Conservation (phyloP, 352 stramenopile genomes). For the Phytophthora cactorum region DNA sequence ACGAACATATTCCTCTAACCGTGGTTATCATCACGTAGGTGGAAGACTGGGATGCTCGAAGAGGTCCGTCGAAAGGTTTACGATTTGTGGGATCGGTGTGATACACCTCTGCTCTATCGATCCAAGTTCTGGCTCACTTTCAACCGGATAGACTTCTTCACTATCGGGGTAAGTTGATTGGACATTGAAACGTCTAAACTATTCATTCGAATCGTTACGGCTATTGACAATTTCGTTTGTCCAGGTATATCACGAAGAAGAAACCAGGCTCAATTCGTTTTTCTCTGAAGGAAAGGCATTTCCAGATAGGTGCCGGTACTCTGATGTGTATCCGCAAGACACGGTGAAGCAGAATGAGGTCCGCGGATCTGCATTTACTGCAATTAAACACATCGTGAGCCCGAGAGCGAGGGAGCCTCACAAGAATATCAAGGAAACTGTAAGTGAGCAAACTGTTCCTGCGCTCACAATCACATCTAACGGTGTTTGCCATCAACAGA, state of each 20-base stretch:
- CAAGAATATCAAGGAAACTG: slow-evolving; percentile 24
- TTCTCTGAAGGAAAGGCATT: slow-evolving; percentile 14
- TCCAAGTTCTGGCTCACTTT: slow-evolving; percentile 89
- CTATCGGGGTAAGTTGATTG: slow-evolving; percentile 57
- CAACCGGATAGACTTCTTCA: slow-evolving; percentile 76
- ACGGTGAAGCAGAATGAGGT: slow-evolving; percentile 13
- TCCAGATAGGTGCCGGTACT: slow-evolving; percentile 6
- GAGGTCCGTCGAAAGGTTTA: slow-evolving; percentile 66
- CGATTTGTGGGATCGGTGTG: slow-evolving; percentile 67
- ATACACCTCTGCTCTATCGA: slow-evolving; percentile 71
- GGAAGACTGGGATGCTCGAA: slow-evolving; percentile 68
- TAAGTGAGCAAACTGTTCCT: slow-evolving; percentile 20
- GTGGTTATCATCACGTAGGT: slow-evolving; percentile 37
- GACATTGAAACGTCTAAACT: neutral
- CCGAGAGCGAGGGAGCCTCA: slow-evolving; percentile 10
- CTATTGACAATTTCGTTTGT: neutral
- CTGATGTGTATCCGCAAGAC: slow-evolving; percentile 5
- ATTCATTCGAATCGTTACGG: neutral
- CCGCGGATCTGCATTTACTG: slow-evolving; percentile 15
- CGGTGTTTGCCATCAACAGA: slow-evolving; percentile 32
- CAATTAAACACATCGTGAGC: slow-evolving; percentile 25
- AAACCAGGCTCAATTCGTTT: slow-evolving; percentile 36
- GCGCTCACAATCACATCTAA: slow-evolving; percentile 3
- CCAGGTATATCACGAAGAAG: slow-evolving; percentile 75
- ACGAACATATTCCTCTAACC: neutral